phyloP scores from a whole-genome alignment of 306 rosid species.

The Vigna reflexopilosa region DNA sequence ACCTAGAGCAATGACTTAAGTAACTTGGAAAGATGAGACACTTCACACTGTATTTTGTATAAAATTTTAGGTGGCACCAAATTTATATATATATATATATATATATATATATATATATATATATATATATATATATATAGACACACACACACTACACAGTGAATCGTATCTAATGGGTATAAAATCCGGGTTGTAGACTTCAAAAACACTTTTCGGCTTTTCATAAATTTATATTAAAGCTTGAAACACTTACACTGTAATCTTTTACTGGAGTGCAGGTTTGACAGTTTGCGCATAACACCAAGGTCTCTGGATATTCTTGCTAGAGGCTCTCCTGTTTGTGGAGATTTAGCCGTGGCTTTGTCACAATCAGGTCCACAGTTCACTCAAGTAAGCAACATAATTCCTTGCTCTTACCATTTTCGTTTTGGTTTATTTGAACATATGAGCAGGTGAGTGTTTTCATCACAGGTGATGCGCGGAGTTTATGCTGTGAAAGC shows the following conservation, averaged over 20 bases:
- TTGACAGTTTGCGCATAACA: slow-evolving; percentile 96
- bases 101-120: too few species aligned
- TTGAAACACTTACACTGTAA: slow-evolving; percentile 42
- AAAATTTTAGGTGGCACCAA: not conserved
- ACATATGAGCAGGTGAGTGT: slow-evolving; percentile 48
- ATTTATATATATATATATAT: not conserved
- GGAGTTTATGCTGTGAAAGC: slow-evolving; percentile 96
- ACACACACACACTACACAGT: not conserved
- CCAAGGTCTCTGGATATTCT: slow-evolving; percentile 95
- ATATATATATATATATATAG: too few species aligned
- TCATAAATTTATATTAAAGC: slow-evolving; percentile 24
- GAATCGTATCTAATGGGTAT: slow-evolving; percentile 1
- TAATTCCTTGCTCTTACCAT: slow-evolving; percentile 35
- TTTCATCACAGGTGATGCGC: slow-evolving; percentile 80
- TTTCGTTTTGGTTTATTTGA: slow-evolving; percentile 34
- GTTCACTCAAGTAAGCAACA: slow-evolving; percentile 81
- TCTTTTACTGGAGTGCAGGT: slow-evolving; percentile 63
- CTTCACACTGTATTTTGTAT: not conserved
- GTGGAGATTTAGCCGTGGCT: slow-evolving; percentile 97
- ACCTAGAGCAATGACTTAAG: not conserved
- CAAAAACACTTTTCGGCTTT: slow-evolving; percentile 18
- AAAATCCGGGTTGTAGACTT: slow-evolving; percentile 23
- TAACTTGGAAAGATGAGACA: slow-evolving; percentile 1
- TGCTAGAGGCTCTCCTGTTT: slow-evolving; percentile 94
- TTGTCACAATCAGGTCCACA: slow-evolving; percentile 97